These are phyloP conservation scores for Fusarium brevicatenulatum DNA, from an alignment of 2,329 filamentous ascomycete species.

Conservation along the genomic window DNA sequence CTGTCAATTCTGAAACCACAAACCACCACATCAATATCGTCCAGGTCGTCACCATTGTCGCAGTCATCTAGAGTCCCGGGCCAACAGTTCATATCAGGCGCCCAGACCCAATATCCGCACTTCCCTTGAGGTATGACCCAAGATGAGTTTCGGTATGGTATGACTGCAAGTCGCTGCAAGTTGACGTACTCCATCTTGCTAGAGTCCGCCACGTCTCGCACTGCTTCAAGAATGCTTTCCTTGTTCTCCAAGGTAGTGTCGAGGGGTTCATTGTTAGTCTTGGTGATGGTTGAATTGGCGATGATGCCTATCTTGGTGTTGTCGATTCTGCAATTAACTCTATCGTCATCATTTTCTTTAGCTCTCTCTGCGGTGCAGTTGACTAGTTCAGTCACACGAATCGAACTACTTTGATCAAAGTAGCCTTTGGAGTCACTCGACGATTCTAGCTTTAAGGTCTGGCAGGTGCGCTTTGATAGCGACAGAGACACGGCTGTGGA, in stretches of 20 bases:
- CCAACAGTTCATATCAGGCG: background rate
- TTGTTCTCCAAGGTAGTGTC: background rate
- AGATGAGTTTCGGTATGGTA: background rate
- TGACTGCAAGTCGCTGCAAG: background rate
- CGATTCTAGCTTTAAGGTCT: background rate
- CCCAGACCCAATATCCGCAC: background rate
- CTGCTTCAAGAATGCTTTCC: background rate
- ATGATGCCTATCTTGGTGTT: background rate
- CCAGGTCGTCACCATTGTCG: background rate
- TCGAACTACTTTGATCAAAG: fast-evolving
- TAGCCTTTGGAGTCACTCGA: background rate
- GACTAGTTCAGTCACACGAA: background rate
- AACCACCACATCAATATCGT: background rate
- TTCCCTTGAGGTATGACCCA: background rate
- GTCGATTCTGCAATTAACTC: background rate
- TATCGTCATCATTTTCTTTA: background rate
- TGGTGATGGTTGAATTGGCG: background rate
- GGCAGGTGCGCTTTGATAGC: background rate
- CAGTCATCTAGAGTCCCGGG: too few relatives aligned
- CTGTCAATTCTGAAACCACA: background rate
- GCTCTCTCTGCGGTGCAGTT: background rate
- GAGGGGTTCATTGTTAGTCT: fast-evolving
- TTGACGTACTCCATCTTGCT: background rate
- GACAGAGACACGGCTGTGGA: background rate
- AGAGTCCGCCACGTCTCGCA: background rate